Evolutionary conservation across 2,329 filamentous ascomycete species (phyloP).

Genomic region (Sarocladiaceae sp.): DNA sequence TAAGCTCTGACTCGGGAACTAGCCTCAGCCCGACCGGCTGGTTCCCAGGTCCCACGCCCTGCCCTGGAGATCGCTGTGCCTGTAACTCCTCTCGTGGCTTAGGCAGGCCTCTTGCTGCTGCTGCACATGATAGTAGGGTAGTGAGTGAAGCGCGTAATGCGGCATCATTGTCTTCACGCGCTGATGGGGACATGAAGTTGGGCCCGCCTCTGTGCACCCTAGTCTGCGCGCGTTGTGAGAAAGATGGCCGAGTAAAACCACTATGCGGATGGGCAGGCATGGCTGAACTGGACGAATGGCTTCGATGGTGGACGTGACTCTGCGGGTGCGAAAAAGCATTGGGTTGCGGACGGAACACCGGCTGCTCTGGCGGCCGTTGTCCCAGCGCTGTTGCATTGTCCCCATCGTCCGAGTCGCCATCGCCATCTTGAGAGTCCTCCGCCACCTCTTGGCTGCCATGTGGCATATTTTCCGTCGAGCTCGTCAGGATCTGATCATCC

Average conservation of each 20-base stretch:
- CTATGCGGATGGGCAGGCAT: slow-evolving; percentile 43
- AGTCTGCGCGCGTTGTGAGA: slow-evolving; percentile 39
- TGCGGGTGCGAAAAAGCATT: slow-evolving; percentile 89
- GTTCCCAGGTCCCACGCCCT: slow-evolving; percentile 37
- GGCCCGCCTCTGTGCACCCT: slow-evolving; percentile 39
- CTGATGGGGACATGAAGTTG: slow-evolving; percentile 65
- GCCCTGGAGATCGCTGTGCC: slow-evolving; percentile 23
- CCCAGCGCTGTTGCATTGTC: slow-evolving; percentile 82
- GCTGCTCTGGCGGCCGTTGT: slow-evolving; percentile 38
- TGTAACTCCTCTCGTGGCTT: slow-evolving; percentile 52
- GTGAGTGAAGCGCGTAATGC: slow-evolving; percentile 89
- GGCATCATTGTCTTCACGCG: slow-evolving; percentile 86
- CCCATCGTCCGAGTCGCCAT: slow-evolving; percentile 49
- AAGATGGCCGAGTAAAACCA: slow-evolving; percentile 43
- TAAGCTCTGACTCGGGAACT: slow-evolving; percentile 55
- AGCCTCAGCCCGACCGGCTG: slow-evolving; percentile 54
- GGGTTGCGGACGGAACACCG: slow-evolving; percentile 74
- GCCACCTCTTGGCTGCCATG: slow-evolving; percentile 36
- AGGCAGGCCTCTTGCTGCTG: slow-evolving; percentile 74
- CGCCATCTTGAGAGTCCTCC: slow-evolving; percentile 37
- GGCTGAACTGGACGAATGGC: slow-evolving; percentile 43
- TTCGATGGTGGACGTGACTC: slow-evolving; percentile 38
- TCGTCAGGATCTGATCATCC: slow-evolving; percentile 61
- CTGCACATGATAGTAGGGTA: slow-evolving; percentile 89
- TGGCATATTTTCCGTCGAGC: slow-evolving; percentile 49